Conservation (phyloP, 495 filamentous ascomycete genomes). For the Trichocladium antarcticum region DNA sequence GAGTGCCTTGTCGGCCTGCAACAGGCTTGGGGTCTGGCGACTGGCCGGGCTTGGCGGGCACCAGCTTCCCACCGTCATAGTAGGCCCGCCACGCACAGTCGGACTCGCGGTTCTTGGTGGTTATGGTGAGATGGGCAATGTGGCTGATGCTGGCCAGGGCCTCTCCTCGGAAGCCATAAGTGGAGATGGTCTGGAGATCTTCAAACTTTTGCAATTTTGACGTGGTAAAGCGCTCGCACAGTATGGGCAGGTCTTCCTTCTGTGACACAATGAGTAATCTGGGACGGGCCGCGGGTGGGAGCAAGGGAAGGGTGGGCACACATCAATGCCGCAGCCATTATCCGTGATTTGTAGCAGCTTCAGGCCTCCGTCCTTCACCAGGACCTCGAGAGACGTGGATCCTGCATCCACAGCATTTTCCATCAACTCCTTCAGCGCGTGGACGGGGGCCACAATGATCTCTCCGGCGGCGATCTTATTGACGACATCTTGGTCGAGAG, state of each 20-base stretch:
- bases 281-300: background rate
- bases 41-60: constrained; percentile 85
- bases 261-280: constrained; percentile 27
- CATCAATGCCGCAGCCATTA: constrained; percentile 94
- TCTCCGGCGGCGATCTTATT: constrained; percentile 99
- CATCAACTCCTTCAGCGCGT: constrained; percentile 94
- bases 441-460: constrained; percentile 94
- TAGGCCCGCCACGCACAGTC: constrained; percentile 80
- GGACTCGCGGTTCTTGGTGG: constrained; percentile 83
- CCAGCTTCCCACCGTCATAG: constrained; percentile 75
- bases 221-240: constrained; percentile 95
- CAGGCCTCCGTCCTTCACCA: constrained; percentile 93
- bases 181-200: constrained; percentile 80
- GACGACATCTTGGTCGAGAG: constrained; percentile 88
- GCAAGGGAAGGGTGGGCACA: constrained; percentile 30
- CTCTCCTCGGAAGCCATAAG: constrained; percentile 96
- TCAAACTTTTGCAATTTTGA: constrained; percentile 94
- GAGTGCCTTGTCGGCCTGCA: constrained; percentile 87
- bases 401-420: constrained; percentile 97
- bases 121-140: constrained; percentile 90
- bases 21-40: constrained; percentile 76
- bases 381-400: constrained; percentile 78
- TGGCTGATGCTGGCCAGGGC: constrained; percentile 97
- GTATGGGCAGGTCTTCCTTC: constrained; percentile 84
- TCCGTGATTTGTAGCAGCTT: constrained; percentile 96